phyloP scores from a whole-genome alignment of 257 asterid species.

The Scutellaria barbata region DNA sequence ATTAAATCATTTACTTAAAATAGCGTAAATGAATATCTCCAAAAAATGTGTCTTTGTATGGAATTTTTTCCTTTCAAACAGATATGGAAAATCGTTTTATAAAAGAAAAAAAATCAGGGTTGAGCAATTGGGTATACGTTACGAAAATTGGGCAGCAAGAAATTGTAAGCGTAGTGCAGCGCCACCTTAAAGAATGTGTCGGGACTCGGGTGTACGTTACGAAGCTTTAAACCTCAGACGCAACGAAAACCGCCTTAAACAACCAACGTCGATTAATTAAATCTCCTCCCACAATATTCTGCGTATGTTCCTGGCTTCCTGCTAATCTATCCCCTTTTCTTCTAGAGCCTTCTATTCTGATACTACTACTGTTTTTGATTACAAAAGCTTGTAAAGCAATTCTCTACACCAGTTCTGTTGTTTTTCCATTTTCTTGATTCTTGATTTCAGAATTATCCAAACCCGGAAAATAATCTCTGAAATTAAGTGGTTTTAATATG shows the following conservation, averaged over 20 bases:
- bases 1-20: no score
- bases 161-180: no score
- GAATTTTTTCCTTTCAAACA: no score
- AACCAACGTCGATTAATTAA: neutral
- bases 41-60: no score
- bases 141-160: no score
- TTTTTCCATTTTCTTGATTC: neutral
- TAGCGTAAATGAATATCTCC: no score
- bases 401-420: no score
- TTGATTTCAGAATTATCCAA: slow-evolving; percentile 22
- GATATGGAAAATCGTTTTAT: no score
- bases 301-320: neutral
- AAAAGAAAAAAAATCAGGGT: no score
- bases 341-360: neutral
- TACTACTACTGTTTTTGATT: neutral
- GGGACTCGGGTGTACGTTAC: no score
- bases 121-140: no score
- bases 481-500: neutral
- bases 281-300: neutral
- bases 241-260: neutral
- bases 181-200: no score
- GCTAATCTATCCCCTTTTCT: neutral
- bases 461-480: slow-evolving; percentile 2
- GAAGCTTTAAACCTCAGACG: neutral
- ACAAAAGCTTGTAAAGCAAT: neutral